Conservation (phyloP, 164 flowering plant genomes). For the Houttuynia cordata region DNA sequence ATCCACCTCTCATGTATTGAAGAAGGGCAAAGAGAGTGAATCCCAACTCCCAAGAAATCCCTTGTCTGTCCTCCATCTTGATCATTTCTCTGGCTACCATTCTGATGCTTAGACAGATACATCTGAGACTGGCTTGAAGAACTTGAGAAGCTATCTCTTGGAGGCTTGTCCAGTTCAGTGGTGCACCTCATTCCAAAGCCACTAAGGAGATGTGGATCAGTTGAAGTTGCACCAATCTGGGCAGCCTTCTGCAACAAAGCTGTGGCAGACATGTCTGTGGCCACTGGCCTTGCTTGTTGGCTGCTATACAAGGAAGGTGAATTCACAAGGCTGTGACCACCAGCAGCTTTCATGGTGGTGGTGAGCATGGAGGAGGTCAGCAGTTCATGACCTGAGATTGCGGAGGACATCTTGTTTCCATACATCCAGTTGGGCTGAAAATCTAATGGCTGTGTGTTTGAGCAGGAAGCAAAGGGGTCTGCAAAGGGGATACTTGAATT, state of each 20-base stretch:
- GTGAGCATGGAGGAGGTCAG: slow-evolving; percentile 24
- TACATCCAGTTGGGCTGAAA: slow-evolving; percentile 43
- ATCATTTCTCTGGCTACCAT: slow-evolving; percentile 20
- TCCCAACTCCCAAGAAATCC: slow-evolving; percentile 87
- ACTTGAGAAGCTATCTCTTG: slow-evolving; percentile 15
- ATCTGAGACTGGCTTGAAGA: slow-evolving; percentile 19
- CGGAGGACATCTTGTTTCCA: slow-evolving; percentile 27
- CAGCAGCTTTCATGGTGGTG: slow-evolving; percentile 11
- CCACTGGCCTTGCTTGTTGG: slow-evolving; percentile 28
- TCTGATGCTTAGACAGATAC: slow-evolving; percentile 33
- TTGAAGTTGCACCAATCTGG: slow-evolving; percentile 58
- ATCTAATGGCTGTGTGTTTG: slow-evolving; percentile 29
- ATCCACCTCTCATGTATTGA: slow-evolving; percentile 71
- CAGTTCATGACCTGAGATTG: slow-evolving; percentile 15
- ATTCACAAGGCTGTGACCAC: slow-evolving; percentile 21
- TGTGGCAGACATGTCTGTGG: slow-evolving; percentile 72
- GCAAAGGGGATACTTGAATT: slow-evolving; percentile 13
- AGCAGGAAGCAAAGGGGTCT: slow-evolving; percentile 16
- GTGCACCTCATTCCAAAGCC: slow-evolving; percentile 28
- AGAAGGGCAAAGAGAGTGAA: slow-evolving; percentile 39
- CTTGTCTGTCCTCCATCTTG: slow-evolving; percentile 55
- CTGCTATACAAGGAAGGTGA: slow-evolving; percentile 64
- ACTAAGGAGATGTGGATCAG: slow-evolving; percentile 30
- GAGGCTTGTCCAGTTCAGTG: slow-evolving; percentile 21
- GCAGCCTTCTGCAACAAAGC: slow-evolving; percentile 86